phyloP scores from a whole-genome alignment of 805 yeast genomes.

The Metschnikowia proteae region DNA sequence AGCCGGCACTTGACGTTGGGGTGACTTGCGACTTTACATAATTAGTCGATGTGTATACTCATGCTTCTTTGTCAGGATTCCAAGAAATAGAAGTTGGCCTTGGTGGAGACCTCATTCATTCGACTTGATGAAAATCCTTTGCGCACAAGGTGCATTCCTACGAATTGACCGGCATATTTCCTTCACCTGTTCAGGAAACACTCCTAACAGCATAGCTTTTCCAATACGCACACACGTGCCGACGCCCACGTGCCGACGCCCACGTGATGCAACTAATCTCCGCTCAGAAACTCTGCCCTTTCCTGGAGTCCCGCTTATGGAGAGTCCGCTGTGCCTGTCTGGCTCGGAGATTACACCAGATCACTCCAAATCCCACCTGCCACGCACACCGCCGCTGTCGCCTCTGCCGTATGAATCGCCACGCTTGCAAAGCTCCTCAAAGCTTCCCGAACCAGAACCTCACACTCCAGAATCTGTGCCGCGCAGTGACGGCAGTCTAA shows the following conservation, averaged over 20 bases:
- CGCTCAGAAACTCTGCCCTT: not conserved
- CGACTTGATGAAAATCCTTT: no score
- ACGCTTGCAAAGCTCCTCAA: not conserved
- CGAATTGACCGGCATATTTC: not conserved
- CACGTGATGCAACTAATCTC: not conserved
- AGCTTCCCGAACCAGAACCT: not conserved
- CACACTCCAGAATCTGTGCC: constrained; percentile 3
- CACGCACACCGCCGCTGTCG: not conserved
- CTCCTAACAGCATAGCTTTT: not conserved
- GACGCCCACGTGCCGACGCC: not conserved
- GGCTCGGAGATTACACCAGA: constrained; percentile 1
- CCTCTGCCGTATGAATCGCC: not conserved
- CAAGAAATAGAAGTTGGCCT: no score
- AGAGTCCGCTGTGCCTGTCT: not conserved
- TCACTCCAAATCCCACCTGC: not conserved
- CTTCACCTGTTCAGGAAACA: not conserved
- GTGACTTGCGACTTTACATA: not conserved
- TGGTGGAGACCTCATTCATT: no score
- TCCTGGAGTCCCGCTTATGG: constrained; percentile 3
- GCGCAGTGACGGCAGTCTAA: constrained; percentile 1
- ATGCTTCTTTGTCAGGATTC: not conserved
- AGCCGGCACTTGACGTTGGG: not conserved
- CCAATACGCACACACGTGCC: not conserved
- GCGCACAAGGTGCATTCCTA: no score
- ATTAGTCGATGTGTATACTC: not conserved